phyloP scores from a whole-genome alignment of 2,329 filamentous ascomycete species.

The Balansia obtecta region DNA sequence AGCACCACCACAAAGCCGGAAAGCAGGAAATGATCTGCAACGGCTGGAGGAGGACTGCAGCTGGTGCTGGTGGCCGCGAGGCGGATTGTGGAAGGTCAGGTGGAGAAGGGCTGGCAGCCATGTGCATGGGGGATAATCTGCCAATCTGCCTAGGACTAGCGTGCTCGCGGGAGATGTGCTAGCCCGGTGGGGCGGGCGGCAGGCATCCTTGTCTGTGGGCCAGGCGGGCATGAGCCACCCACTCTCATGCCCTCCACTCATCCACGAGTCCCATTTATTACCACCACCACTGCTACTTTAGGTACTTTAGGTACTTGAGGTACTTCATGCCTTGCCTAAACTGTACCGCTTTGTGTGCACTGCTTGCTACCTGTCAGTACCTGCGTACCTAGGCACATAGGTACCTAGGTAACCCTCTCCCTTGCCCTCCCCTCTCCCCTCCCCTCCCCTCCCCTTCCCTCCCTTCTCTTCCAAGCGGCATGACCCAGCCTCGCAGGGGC shows the following conservation, averaged over 20 bases:
- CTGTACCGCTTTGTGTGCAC: too few relatives aligned
- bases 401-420: too few relatives aligned
- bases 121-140: not conserved
- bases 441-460: too few relatives aligned
- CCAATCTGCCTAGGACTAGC: slow-evolving; percentile 1
- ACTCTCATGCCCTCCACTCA: not conserved
- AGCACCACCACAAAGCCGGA: not conserved
- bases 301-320: too few relatives aligned
- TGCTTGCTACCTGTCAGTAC: too few relatives aligned
- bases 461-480: too few relatives aligned
- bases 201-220: not conserved
- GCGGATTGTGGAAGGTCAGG: not conserved
- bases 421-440: too few relatives aligned
- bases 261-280: too few relatives aligned
- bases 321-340: too few relatives aligned
- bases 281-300: too few relatives aligned
- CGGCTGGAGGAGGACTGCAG: not conserved
- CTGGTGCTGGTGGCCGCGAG: not conserved
- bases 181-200: slow-evolving; percentile 5
- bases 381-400: too few relatives aligned
- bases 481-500: not conserved
- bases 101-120: not conserved
- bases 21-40: not conserved
- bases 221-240: not conserved
- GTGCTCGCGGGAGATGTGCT: slow-evolving; percentile 4